Conservation (phyloP, 306 rosid species). For the Datisca glomerata region DNA sequence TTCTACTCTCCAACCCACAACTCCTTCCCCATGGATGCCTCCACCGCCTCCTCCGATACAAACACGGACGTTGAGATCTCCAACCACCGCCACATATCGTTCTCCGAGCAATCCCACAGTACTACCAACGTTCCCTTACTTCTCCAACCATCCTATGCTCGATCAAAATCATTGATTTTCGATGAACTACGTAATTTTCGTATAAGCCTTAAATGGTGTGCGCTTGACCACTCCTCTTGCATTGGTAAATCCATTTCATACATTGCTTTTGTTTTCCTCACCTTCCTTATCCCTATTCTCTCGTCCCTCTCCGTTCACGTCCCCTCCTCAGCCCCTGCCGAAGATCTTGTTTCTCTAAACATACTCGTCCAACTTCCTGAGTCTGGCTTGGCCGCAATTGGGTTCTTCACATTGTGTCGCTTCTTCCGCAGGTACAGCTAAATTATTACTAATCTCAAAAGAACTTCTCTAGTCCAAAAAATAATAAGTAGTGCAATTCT, state of each 20-base stretch:
- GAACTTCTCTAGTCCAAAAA: too few relatives aligned
- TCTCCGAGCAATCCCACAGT: slow-evolving; percentile 4
- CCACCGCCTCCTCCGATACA: slow-evolving; percentile 9
- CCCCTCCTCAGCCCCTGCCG: slow-evolving; percentile 21
- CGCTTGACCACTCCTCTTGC: slow-evolving; percentile 68
- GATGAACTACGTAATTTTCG: slow-evolving; percentile 59
- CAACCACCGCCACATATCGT: slow-evolving; percentile 14
- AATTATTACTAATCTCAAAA: neutral
- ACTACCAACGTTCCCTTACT: slow-evolving; percentile 39
- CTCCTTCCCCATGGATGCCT: slow-evolving; percentile 12
- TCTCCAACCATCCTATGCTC: slow-evolving; percentile 35
- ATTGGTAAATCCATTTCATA: slow-evolving; percentile 46
- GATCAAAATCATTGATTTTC: slow-evolving; percentile 33
- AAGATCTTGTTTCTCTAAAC: slow-evolving; percentile 53
- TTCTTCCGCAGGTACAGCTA: slow-evolving; percentile 43
- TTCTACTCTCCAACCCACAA: neutral
- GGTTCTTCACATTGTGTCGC: slow-evolving; percentile 50
- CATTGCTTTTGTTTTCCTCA: slow-evolving; percentile 32
- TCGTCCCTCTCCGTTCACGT: slow-evolving; percentile 23
- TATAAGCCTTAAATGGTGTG: slow-evolving; percentile 68
- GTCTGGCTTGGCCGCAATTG: slow-evolving; percentile 47
- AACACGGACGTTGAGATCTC: slow-evolving; percentile 8
- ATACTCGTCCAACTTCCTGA: slow-evolving; percentile 73
- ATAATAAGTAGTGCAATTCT: too few relatives aligned
- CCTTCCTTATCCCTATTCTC: slow-evolving; percentile 42